Base-by-base conservation (phyloP, 768 basidiomycete species). In the Clitopilus passeckerianus region DNA sequence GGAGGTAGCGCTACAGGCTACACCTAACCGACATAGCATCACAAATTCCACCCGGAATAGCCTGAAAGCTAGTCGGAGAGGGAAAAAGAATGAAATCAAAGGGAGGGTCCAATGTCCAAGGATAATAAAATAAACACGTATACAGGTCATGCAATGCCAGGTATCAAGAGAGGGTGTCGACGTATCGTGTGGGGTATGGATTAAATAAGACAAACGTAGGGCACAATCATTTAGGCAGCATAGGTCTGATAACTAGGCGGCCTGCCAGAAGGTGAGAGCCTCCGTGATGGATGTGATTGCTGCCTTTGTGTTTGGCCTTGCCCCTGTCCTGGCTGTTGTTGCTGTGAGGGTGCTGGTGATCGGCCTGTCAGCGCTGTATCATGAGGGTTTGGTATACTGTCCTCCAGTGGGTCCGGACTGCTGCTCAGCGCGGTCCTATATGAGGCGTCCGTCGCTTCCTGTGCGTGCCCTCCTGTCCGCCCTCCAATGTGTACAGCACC, bases 371-470 rank as follows among this genome's bases (percentile, higher is more conserved):
- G 5, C 10, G 20, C 7, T 18, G n/a, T 5, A 50, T 23, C 46
- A 22, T 23, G 20, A 23, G 46, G 22, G 20, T 50, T 50, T 12
- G 46, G 18, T 50, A 23, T 23, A 50, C 5, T 22, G 20, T 50
- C 18, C n/a, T 50, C 46, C 46, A 50, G 20, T 23, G 20, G 20
- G 3, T 50, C 46, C 2, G 46, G 46, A 50, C 46, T 50, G 22
- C 46, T 50, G 34, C 55, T 64, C 41, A 61, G 57, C n/a, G 69
- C 66, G 14, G 69, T 70, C 41, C 64, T 50, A 54, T 64, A 72
- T 4, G 64, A 62, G 5, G 62, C 61, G 23, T 63, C 67, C 20
- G 67, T 66, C 18, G 63, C 50, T 30, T 71, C 67, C 27, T 60
- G 65, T 46, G 16, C 58, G 60, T 70, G 71, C 18, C 46, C 46